Conservation (phyloP, 768 basidiomycete genomes). For the Boletus sp. region DNA sequence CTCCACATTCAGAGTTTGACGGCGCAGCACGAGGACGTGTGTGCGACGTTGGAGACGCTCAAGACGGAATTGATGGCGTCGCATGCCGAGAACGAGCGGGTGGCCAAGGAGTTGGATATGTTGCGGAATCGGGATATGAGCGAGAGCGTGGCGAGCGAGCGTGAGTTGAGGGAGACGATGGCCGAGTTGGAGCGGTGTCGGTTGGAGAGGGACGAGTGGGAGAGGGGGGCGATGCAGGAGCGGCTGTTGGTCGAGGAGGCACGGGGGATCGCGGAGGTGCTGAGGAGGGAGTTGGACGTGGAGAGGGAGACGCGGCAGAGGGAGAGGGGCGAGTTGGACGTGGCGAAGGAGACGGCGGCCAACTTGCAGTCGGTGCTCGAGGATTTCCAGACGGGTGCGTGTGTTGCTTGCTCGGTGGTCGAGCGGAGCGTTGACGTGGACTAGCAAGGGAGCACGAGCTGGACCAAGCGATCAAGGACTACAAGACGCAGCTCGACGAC, state of each 20-base stretch:
- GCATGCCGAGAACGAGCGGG: constrained; percentile 70
- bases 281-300: constrained; percentile 65
- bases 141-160: constrained; percentile 68
- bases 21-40: constrained; percentile 73
- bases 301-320: constrained; percentile 59
- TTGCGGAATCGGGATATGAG: constrained; percentile 65
- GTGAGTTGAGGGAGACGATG: constrained; percentile 77
- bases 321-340: constrained; percentile 56
- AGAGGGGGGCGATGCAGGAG: constrained; percentile 59
- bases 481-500: constrained; percentile 69
- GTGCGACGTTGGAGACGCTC: constrained; percentile 70
- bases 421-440: constrained; percentile 1
- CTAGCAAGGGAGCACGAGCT: constrained; percentile 90
- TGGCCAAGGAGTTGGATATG: constrained; percentile 65
- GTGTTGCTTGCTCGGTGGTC: constrained; percentile 1
- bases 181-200: constrained; percentile 85
- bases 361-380: constrained; percentile 93
- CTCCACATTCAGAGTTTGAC: constrained; percentile 77
- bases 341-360: constrained; percentile 67
- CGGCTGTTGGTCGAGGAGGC: constrained; percentile 70
- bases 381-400: constrained; percentile 90
- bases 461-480: constrained; percentile 78
- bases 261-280: constrained; percentile 50
- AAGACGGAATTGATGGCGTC: constrained; percentile 76
- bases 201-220: constrained; percentile 79